These are phyloP conservation scores for Aspergillus brunneoviolaceus DNA, from an alignment of 2,329 filamentous ascomycete genomes.

Conservation along the genomic window DNA sequence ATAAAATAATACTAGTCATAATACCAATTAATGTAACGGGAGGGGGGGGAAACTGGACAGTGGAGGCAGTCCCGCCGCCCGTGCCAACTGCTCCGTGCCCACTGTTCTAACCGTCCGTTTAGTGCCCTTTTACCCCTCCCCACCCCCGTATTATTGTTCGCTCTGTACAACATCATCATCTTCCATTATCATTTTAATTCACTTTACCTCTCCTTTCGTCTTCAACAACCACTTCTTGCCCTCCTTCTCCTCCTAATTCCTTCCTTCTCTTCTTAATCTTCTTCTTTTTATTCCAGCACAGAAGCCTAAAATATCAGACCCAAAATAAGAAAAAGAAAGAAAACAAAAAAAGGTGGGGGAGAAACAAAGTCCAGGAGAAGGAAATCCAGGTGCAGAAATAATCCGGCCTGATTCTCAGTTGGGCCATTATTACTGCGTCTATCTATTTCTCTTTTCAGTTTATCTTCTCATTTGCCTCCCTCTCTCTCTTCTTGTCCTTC, in stretches of 20 bases:
- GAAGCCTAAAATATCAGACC: not conserved
- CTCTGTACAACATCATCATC: slow-evolving; percentile 6
- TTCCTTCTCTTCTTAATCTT: slow-evolving; percentile 3
- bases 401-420: not conserved
- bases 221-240: slow-evolving; percentile 6
- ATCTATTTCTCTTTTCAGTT: not conserved
- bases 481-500: slow-evolving; percentile 6
- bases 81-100: not conserved
- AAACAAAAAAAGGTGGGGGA: not conserved
- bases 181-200: slow-evolving; percentile 12
- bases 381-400: not conserved
- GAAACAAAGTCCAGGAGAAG: not conserved
- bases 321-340: not conserved
- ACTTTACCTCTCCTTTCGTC: slow-evolving; percentile 8
- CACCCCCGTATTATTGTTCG: slow-evolving; percentile 18
- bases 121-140: slow-evolving; percentile 20
- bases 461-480: not conserved
- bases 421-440: slow-evolving; percentile 6
- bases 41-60: slow-evolving; percentile 2
- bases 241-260: slow-evolving; percentile 1
- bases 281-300: slow-evolving; percentile 1
- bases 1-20: too few species aligned
- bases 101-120: too few species aligned
- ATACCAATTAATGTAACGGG: too few species aligned
- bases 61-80: slow-evolving; percentile 16